Conservation (phyloP, 208 protist genomes). For the Leishmania braziliensis region DNA sequence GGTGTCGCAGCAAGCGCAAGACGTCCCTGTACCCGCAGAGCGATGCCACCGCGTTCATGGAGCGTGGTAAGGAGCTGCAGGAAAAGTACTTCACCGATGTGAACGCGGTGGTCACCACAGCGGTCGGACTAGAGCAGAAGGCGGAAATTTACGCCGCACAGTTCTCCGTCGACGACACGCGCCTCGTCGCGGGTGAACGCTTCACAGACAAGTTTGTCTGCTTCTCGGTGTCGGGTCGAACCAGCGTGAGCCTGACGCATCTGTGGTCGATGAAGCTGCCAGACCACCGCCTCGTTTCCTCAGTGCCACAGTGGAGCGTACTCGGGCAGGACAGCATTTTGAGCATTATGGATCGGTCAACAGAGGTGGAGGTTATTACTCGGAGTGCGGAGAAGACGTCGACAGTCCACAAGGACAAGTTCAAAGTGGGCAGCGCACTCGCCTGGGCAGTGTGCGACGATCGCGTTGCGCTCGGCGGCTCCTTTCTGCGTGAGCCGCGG, state of each 20-base stretch:
- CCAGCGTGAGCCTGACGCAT: slow-evolving; percentile 35
- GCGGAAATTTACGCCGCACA: slow-evolving; percentile 58
- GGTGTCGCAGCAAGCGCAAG: slow-evolving; percentile 66
- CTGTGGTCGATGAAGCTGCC: slow-evolving; percentile 64
- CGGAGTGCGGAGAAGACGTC: slow-evolving; percentile 30
- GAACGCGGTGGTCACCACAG: slow-evolving; percentile 34
- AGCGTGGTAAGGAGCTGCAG: slow-evolving; percentile 60
- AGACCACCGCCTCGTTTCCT: slow-evolving; percentile 63
- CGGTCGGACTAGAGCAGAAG: slow-evolving; percentile 46
- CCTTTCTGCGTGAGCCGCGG: slow-evolving; percentile 75
- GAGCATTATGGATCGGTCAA: slow-evolving; percentile 50
- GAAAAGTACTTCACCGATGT: slow-evolving; percentile 54
- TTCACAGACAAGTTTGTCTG: slow-evolving; percentile 69
- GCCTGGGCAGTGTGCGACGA: slow-evolving; percentile 56
- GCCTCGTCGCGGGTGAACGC: slow-evolving; percentile 62
- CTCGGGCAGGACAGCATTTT: slow-evolving; percentile 50
- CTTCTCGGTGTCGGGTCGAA: slow-evolving; percentile 45
- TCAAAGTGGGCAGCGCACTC: slow-evolving; percentile 72
- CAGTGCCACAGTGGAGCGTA: slow-evolving; percentile 58
- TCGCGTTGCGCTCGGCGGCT: slow-evolving; percentile 62
- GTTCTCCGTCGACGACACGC: slow-evolving; percentile 56
- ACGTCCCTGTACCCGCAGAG: slow-evolving; percentile 60
- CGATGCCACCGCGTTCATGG: slow-evolving; percentile 43
- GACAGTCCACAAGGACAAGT: slow-evolving; percentile 56
- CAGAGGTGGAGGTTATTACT: slow-evolving; percentile 67